Evolutionary conservation across 805 yeast species (phyloP).

Genomic region (Danielozyma ontarioensis): DNA sequence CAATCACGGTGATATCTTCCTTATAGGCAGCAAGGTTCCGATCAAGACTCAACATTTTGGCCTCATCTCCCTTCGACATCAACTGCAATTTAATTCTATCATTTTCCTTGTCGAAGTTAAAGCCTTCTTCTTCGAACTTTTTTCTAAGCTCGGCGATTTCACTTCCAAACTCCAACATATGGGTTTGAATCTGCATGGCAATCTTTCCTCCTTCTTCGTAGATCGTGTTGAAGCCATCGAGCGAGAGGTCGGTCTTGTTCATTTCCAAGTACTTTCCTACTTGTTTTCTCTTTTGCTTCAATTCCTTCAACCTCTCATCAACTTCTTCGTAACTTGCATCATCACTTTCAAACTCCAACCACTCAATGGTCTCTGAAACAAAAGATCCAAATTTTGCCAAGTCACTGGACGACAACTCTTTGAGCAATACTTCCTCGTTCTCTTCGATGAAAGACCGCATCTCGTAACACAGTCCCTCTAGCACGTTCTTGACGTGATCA

Average conservation of each 20-base stretch:
- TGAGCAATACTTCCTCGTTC: constrained; percentile 34
- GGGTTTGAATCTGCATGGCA: constrained; percentile 38
- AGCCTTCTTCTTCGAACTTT: constrained; percentile 38
- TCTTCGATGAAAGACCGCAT: constrained; percentile 58
- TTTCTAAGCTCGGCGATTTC: constrained; percentile 39
- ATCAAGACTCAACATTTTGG: constrained; percentile 22
- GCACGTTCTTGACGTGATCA: constrained; percentile 57
- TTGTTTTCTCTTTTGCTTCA: constrained; percentile 12
- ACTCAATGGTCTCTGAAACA: constrained; percentile 54
- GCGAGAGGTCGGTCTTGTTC: constrained; percentile 42
- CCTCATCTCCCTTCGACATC: constrained; percentile 13
- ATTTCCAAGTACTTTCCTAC: constrained; percentile 36
- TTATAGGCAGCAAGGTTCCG: constrained; percentile 19
- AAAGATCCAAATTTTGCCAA: constrained; percentile 23
- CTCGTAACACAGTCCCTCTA: constrained; percentile 72
- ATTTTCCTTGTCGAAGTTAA: constrained; percentile 51
- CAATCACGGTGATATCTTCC: constrained; percentile 22
- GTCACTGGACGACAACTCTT: constrained; percentile 36
- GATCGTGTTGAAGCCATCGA: constrained; percentile 38
- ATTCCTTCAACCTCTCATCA: constrained; percentile 16
- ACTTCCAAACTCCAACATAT: constrained; percentile 40
- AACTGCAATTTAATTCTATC: constrained; percentile 32
- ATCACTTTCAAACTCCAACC: constrained; percentile 74
- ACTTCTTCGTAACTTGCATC: constrained; percentile 33
- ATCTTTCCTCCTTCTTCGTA: constrained; percentile 38